Evolutionary conservation across 1,284 basidiomycete species (phyloP).

Genomic region (Erythrobasidium hasegawianum): DNA sequence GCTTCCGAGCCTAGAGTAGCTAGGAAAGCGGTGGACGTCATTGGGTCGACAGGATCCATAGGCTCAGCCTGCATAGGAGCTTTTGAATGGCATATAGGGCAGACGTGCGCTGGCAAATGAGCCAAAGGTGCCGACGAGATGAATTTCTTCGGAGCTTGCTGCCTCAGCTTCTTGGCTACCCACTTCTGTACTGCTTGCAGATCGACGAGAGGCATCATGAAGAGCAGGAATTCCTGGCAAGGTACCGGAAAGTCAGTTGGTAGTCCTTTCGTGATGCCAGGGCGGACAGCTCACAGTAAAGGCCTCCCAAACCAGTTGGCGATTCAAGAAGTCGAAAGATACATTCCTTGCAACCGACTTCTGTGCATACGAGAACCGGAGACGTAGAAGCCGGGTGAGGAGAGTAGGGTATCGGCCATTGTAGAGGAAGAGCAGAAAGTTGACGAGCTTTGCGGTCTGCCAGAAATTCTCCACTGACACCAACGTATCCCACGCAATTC

Average conservation of each 20-base stretch:
- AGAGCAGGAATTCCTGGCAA: constrained; percentile 85
- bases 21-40: constrained; percentile 23
- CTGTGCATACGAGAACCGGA: constrained; percentile 72
- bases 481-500: constrained; percentile 71
- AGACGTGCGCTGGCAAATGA: constrained; percentile 48
- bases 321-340: constrained; percentile 98
- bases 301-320: constrained; percentile 98
- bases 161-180: constrained; percentile 42
- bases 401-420: constrained; percentile 72
- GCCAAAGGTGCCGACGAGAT: constrained; percentile 40
- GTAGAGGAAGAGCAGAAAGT: constrained; percentile 57
- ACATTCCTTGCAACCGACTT: constrained; percentile 73
- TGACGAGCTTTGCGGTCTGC: constrained; percentile 63
- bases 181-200: constrained; percentile 60
- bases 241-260: background rate
- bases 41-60: constrained; percentile 34
- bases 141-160: background rate
- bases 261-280: background rate
- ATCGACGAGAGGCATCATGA: constrained; percentile 80
- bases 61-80: constrained; percentile 7
- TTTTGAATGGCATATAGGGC: constrained; percentile 52
- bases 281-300: constrained; percentile 59
- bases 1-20: constrained; percentile 23
- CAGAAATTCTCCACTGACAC: constrained; percentile 62
- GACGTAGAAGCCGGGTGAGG: constrained; percentile 71